phyloP scores from a whole-genome alignment of 257 asterid species.

The Fraxinus pennsylvanica region DNA sequence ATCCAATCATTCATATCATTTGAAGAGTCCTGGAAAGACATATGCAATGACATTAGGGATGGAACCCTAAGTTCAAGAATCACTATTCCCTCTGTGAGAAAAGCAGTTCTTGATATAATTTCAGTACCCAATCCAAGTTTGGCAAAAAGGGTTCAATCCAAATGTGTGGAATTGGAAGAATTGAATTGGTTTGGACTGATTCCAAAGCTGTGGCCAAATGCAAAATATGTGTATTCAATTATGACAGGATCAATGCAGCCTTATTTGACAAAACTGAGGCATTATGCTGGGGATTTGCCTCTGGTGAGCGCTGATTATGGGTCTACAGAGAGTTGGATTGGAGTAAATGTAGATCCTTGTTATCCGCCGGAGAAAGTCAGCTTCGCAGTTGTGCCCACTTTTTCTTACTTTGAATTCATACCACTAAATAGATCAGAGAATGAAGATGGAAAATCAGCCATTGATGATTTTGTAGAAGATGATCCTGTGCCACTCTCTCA shows the following conservation, averaged over 20 bases:
- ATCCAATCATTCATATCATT: constrained; percentile 67
- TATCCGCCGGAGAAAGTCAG: constrained; percentile 66
- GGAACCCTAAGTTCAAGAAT: constrained; percentile 58
- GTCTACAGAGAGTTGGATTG: constrained; percentile 87
- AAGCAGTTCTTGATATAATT: constrained; percentile 41
- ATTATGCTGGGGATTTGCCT: constrained; percentile 62
- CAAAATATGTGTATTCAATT: constrained; percentile 68
- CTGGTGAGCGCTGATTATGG: constrained; percentile 85
- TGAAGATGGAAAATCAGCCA: constrained; percentile 1
- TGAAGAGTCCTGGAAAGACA: constrained; percentile 60
- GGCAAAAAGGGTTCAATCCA: constrained; percentile 44
- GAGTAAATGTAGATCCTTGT: constrained; percentile 65
- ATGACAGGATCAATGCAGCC: constrained; percentile 91
- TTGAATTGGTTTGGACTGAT: constrained; percentile 53
- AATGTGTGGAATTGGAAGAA: constrained; percentile 47
- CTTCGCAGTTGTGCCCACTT: constrained; percentile 62
- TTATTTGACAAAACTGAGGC: constrained; percentile 58
- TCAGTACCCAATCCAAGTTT: constrained; percentile 43
- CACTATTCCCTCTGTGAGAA: constrained; percentile 32
- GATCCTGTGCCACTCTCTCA: constrained; percentile 58
- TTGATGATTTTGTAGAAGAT: constrained; percentile 57
- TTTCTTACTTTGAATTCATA: constrained; percentile 78
- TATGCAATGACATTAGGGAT: constrained; percentile 49
- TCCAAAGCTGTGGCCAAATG: constrained; percentile 71
- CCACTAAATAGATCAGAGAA: constrained; percentile 50